A percentile compares a stretch with the other conserved stretches of the same genome.
Evolutionary conservation across 768 basidiomycete genomes (phyloP).

Genomic region (Clavulina sp.): DNA sequence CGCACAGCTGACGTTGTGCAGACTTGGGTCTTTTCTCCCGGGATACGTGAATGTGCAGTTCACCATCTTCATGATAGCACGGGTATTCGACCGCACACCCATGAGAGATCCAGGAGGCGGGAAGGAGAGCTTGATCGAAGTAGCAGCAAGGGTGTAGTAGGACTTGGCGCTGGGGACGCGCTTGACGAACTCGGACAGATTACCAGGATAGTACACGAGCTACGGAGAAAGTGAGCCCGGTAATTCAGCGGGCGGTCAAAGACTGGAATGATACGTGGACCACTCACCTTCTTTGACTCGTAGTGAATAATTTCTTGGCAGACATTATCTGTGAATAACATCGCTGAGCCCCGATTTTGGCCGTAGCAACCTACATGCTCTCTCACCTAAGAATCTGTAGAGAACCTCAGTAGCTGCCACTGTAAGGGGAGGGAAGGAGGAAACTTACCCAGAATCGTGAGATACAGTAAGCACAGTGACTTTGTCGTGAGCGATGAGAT

Average conservation of each 20-base stretch:
- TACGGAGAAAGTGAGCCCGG: constrained; percentile 19
- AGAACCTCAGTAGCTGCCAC: not conserved
- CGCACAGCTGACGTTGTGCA: constrained; percentile 79
- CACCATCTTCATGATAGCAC: constrained; percentile 84
- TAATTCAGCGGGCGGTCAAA: constrained; percentile 4
- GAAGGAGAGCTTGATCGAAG: constrained; percentile 88
- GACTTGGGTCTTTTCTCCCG: constrained; percentile 57
- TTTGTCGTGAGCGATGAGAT: constrained; percentile 61
- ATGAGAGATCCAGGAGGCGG: constrained; percentile 89
- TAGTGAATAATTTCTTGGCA: constrained; percentile 97
- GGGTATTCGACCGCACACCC: constrained; percentile 91
- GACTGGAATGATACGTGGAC: not conserved
- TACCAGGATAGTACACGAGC: constrained; percentile 89
- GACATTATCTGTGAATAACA: no score
- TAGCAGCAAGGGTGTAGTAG: constrained; percentile 90
- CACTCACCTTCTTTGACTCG: constrained; percentile 67
- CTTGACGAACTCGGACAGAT: constrained; percentile 77
- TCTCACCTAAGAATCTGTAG: constrained; percentile 64
- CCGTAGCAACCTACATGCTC: no score
- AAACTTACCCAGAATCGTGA: constrained; percentile 83
- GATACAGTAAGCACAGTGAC: constrained; percentile 87
- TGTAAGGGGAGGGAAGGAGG: not conserved
- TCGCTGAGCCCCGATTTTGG: no score
- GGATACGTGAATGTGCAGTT: constrained; percentile 93
- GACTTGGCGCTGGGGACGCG: constrained; percentile 86